Evolutionary conservation across 345 rosid species (phyloP).

Genomic region (Pseudoturritis turrita): DNA sequence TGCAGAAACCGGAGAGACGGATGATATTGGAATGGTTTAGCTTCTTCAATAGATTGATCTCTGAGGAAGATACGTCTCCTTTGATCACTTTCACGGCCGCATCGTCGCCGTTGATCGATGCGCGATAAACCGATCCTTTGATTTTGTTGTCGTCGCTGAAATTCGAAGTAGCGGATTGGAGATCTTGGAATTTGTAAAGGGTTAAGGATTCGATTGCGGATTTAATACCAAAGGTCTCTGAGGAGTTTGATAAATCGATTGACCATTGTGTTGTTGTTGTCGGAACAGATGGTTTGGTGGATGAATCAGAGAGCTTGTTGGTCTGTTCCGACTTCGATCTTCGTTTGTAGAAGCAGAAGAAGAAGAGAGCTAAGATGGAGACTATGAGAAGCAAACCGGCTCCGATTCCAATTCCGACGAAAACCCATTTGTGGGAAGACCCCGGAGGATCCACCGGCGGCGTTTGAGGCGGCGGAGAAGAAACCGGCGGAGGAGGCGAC

Average conservation of each 20-base stretch:
- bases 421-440: constrained; percentile 56
- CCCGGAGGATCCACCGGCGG: constrained; percentile 20
- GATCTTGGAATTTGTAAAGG: constrained; percentile 52
- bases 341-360: constrained; percentile 34
- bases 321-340: constrained; percentile 12
- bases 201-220: constrained; percentile 61
- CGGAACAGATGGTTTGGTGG: constrained; percentile 29
- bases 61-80: constrained; percentile 62
- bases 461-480: constrained; percentile 16
- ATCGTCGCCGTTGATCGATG: constrained; percentile 59
- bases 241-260: constrained; percentile 32
- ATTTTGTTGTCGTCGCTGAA: constrained; percentile 58
- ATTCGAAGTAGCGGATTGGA: constrained; percentile 51
- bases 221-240: constrained; percentile 34
- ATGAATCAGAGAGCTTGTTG: constrained; percentile 28
- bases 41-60: constrained; percentile 74
- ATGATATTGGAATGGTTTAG: constrained; percentile 74
- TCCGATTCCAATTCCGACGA: constrained; percentile 56
- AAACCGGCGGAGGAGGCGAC: constrained; percentile 25
- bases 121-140: constrained; percentile 63
- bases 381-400: constrained; percentile 39
- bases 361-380: constrained; percentile 25
- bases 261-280: constrained; percentile 37
- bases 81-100: constrained; percentile 83
- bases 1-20: constrained; percentile 83